Conservation (phyloP, 805 yeast species). For the Zygosaccharomyces siamensis region DNA sequence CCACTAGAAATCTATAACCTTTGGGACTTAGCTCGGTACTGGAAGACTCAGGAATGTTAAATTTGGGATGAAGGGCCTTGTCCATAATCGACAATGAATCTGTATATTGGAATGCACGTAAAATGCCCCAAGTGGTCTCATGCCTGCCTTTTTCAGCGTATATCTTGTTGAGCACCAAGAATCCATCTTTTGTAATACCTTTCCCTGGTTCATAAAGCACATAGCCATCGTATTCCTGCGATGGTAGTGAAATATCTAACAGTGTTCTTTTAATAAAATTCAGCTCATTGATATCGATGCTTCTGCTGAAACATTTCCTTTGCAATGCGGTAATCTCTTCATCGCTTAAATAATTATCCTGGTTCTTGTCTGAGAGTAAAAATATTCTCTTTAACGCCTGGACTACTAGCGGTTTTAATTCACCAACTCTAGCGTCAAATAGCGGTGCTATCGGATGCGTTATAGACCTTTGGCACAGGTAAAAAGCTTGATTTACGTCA, state of each 20-base stretch:
- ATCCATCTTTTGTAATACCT: conserved; percentile 73
- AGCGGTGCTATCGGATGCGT: conserved; percentile 90
- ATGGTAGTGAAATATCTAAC: conserved; percentile 14
- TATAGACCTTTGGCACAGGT: conserved; percentile 88
- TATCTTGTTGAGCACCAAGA: conserved; percentile 67
- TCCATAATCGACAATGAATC: conserved; percentile 85
- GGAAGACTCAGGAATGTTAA: conserved; percentile 68
- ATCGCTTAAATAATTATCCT: conserved; percentile 75
- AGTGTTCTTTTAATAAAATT: conserved; percentile 40
- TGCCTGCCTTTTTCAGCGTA: conserved; percentile 91
- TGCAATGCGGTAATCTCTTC: conserved; percentile 69
- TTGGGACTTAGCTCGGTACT: conserved; percentile 89
- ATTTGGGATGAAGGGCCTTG: conserved; percentile 67
- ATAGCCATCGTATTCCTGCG: conserved; percentile 37
- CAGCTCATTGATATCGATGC: conserved; percentile 48
- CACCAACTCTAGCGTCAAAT: conserved; percentile 86
- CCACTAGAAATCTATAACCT: conserved; percentile 90
- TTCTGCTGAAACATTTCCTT: conserved; percentile 63
- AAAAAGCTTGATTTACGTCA: conserved; percentile 80
- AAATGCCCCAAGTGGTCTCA: conserved; percentile 94
- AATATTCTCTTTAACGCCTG: conserved; percentile 78
- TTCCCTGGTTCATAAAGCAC: conserved; percentile 35
- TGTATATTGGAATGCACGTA: conserved; percentile 84
- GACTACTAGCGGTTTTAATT: conserved; percentile 68
- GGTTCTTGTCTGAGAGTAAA: conserved; percentile 81